Percentiles rank a stretch among this genome's conserved stretches.
Conservation (phyloP, 495 filamentous ascomycete species). For the Tuber brumale region DNA sequence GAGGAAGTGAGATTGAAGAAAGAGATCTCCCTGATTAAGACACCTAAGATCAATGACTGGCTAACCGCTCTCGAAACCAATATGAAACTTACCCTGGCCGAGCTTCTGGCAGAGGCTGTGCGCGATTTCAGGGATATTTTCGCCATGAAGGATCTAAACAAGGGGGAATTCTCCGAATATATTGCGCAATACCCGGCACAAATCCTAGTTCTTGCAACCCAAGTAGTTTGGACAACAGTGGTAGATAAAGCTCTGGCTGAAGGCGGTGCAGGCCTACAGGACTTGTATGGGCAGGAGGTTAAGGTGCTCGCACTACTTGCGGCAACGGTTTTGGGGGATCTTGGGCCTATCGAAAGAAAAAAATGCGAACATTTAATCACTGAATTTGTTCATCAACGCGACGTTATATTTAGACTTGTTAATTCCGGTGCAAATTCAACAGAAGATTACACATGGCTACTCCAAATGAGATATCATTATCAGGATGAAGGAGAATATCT, state of each 20-base stretch:
- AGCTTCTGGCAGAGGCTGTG: conserved; percentile 78
- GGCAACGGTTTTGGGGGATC: conserved; percentile 78
- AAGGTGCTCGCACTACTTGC: conserved; percentile 76
- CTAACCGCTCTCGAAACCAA: conserved; percentile 79
- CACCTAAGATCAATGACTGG: conserved; percentile 97
- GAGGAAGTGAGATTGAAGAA: conserved; percentile 82
- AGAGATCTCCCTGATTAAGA: conserved; percentile 84
- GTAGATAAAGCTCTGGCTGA: conserved; percentile 68
- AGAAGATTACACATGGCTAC: conserved; percentile 82
- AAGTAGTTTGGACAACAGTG: conserved; percentile 82
- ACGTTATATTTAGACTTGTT: conserved; percentile 77
- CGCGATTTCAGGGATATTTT: conserved; percentile 70
- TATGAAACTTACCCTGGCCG: conserved; percentile 90
- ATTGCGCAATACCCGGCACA: conserved; percentile 80
- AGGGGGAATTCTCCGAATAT: conserved; percentile 63
- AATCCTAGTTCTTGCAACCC: conserved; percentile 91
- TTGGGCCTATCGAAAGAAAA: conserved; percentile 79
- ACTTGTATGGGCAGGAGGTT: conserved; percentile 67
- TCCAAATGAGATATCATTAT: conserved; percentile 98
- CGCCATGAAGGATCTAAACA: conserved; percentile 57
- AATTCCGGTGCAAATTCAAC: conserved; percentile 66
- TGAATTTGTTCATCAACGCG: conserved; percentile 94
- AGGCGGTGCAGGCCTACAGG: conserved; percentile 59
- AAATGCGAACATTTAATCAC: conserved; percentile 99
- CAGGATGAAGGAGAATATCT: conserved; percentile 69